Evolutionary conservation across 2,329 filamentous ascomycete species (phyloP).

Genomic region (Talaromyces sp.): DNA sequence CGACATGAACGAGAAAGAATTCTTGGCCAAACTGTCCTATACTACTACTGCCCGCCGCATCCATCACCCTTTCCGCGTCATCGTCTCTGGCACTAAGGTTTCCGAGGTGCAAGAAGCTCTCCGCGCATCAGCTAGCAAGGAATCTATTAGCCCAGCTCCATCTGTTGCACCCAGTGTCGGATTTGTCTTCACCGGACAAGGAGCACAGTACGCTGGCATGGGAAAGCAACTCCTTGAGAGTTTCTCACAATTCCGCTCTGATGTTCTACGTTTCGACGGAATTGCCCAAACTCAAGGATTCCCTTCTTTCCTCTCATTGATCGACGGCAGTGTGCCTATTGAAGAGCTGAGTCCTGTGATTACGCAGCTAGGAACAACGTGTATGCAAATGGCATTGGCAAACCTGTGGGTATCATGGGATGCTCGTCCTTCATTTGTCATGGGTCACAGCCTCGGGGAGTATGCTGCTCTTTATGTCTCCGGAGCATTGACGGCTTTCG

Average conservation of each 20-base stretch:
- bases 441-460: constrained; percentile 44
- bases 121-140: constrained; percentile 21
- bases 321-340: constrained; percentile 31
- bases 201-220: constrained; percentile 37
- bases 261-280: constrained; percentile 31
- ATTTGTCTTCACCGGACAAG: constrained; percentile 42
- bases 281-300: constrained; percentile 34
- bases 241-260: constrained; percentile 29
- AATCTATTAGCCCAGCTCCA: constrained; percentile 28
- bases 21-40: constrained; percentile 60
- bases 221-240: constrained; percentile 35
- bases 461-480: constrained; percentile 41
- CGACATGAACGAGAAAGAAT: constrained; percentile 31
- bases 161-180: constrained; percentile 28
- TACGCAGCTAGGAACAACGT: constrained; percentile 37
- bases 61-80: constrained; percentile 41
- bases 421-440: constrained; percentile 36
- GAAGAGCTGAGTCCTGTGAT: constrained; percentile 31
- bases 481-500: constrained; percentile 35
- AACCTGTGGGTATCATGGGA: constrained; percentile 36
- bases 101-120: constrained; percentile 30
- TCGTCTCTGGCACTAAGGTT: constrained; percentile 29
- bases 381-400: constrained; percentile 40
- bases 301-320: constrained; percentile 35
- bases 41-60: constrained; percentile 60